phyloP scores from a whole-genome alignment of 768 basidiomycete genomes.

The Tephrocybe sp. region DNA sequence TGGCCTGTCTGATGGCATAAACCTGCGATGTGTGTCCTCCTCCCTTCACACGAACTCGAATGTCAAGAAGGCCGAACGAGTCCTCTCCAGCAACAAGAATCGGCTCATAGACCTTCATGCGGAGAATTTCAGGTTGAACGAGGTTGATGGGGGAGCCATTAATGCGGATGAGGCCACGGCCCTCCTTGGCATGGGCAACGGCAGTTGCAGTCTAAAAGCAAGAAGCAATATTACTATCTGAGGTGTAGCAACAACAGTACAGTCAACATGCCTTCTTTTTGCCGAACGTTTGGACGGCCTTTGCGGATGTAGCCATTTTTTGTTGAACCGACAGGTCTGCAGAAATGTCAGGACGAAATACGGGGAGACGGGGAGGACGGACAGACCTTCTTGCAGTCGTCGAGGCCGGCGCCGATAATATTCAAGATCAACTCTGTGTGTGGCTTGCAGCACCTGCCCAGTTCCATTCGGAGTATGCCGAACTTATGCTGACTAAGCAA shows the following conservation, averaged over 20 bases:
- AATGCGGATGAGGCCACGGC: slow-evolving; percentile 93
- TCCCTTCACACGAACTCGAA: slow-evolving; percentile 97
- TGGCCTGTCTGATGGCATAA: slow-evolving; percentile 98
- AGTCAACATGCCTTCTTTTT: slow-evolving; percentile 91
- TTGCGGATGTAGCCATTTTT: slow-evolving; percentile 70
- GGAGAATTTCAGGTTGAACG: slow-evolving; percentile 91
- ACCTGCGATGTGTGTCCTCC: slow-evolving; percentile 99
- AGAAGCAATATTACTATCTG: slow-evolving; percentile 6
- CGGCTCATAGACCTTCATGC: slow-evolving; percentile 98
- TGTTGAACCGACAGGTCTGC: slow-evolving; percentile 23
- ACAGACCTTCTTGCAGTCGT: slow-evolving; percentile 44
- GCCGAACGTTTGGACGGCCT: slow-evolving; percentile 98
- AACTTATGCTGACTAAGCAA: slow-evolving; percentile 32
- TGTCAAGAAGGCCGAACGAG: slow-evolving; percentile 82
- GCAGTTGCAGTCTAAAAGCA: slow-evolving; percentile 86
- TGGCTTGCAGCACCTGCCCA: slow-evolving; percentile 41
- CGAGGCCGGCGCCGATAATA: slow-evolving; percentile 37
- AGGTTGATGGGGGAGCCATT: slow-evolving; percentile 97
- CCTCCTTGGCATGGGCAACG: slow-evolving; percentile 95
- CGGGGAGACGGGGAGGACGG: not conserved
- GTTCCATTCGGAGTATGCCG: slow-evolving; percentile 33
- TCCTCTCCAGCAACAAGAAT: slow-evolving; percentile 93
- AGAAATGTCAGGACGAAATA: not conserved
- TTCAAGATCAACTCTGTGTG: slow-evolving; percentile 22
- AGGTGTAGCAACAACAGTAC: slow-evolving; percentile 6